Base-by-base conservation (phyloP, 148 eudicot species). In the Persicaria maculosa region DNA sequence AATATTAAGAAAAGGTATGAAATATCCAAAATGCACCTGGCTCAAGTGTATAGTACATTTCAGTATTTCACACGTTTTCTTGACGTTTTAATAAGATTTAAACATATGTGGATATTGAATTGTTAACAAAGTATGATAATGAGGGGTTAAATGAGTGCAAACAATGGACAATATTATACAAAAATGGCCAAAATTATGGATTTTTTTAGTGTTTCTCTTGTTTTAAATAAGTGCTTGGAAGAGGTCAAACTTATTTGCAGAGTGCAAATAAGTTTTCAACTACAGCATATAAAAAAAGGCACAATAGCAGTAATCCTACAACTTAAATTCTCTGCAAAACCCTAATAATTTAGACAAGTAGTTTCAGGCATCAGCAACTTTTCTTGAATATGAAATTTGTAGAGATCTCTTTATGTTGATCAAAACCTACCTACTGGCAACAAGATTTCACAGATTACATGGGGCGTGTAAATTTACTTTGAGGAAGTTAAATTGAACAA, bases 381-480 rank as follows among this genome's bases (percentile, higher is more conserved):
- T 54, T 54, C 59, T 54, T 54, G 36, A 19, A 58, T 58, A 58
- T 2, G 11, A 20, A 7, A 58, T 58, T 31, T 20, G 64, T 58
- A 31, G 4, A 19, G 20, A 54, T 25, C 20, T 9, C 20, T 20
- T 20, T 53, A 12, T 53, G 17, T 58, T 58, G 36, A 7, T 20
- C 64, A 65, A 15, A 43, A 12, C 6, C 46, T 65, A 65, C 40
- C 46, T 43, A 5, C 47, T 15, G 19, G 47, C 15, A 40, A 65
- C 40, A 59, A 59, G 67, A 65, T 45, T 40, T 65, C 61, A 25
- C 44, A 61, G 43, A 61, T 61, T 61, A 61, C 15, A 61, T 6
- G 16, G 68, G 16, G 25, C 44, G 31, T 22, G 68, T 31, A 31
- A 31, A 61, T 0, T 55, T n/a, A 6, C 61, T 62, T 25, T 19